These are phyloP conservation scores for Podospora anserina DNA, from an alignment of 495 filamentous ascomycete species.

Conservation along the genomic window DNA sequence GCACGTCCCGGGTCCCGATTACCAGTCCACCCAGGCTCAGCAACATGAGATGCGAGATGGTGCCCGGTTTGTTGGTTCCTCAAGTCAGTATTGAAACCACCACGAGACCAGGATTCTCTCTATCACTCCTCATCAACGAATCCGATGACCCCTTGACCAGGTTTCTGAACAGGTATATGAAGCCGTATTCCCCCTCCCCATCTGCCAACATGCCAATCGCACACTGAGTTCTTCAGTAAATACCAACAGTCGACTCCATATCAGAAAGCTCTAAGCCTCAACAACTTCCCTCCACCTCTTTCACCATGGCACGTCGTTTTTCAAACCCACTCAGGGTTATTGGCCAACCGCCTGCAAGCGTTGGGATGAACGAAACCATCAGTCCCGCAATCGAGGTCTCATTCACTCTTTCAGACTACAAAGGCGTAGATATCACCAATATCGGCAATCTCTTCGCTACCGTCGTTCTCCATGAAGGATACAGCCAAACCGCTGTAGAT, in stretches of 20 bases:
- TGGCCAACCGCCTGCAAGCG: no score
- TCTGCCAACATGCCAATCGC: not conserved
- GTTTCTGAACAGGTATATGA: not conserved
- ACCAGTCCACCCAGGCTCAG: not conserved
- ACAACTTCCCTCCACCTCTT: not conserved
- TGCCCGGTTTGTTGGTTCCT: not conserved
- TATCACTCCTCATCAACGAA: not conserved
- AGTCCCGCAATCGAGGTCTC: not conserved
- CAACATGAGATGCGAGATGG: not conserved
- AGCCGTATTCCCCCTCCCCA: not conserved
- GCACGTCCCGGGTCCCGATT: not conserved
- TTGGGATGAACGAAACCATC: not conserved
- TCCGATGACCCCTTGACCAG: not conserved
- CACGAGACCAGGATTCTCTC: not conserved
- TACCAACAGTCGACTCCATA: not conserved
- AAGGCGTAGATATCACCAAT: not conserved
- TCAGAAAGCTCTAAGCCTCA: not conserved
- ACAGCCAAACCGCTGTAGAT: not conserved
- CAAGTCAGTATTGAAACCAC: not conserved
- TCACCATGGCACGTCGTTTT: not conserved
- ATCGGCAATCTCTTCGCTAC: not conserved
- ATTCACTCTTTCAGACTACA: not conserved
- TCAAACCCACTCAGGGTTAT: no score
- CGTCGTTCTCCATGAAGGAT: not conserved
- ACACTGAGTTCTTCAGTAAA: not conserved